Base-by-base conservation (phyloP, 2,329 filamentous ascomycete species). In the Blastomyces silverae region DNA sequence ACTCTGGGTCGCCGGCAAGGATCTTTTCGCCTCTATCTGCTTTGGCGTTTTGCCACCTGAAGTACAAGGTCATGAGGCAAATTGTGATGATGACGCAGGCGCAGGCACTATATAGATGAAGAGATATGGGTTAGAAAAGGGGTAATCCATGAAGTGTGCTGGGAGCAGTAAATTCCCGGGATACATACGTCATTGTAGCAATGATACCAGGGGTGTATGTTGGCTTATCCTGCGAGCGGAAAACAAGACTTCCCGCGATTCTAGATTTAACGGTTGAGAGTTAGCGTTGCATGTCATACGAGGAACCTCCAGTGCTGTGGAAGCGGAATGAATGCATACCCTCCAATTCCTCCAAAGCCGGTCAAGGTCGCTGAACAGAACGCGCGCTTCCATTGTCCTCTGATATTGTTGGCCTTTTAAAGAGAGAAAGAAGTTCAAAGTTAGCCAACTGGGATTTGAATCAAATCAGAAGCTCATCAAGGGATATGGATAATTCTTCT, bases 351-450 rank as follows among this genome's bases (percentile, higher is more conserved):
- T 5, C 89, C 89, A 58, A 88, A 86, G 1, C 87, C 87, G 4
- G 92, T 88, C 6, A 91, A 82, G 0, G 87, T 88, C 4, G 89
- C 88, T 64, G 85, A 88, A 74, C 85, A 87, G 70, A 92, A 87
- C 0, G 89, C 89, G 53, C 89, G 85, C 80, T 92, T 92, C 88
- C 89, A 92, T 78, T 92, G 89, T 0, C 89, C 89, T 61, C 88
- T 84, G 71, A 92, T 87, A 76, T 92, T 92, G 77, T 91, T 92
- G 58, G 89, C 88, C 63, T 66, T 22, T 52, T 11, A 31, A 13
- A 2, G 10, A 42, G 7, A 31, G 37, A 39, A 39, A 39, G 37
- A 39, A 39, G 10, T 39, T 39, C 11, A 60, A 48, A 44, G 37
- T 60, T 31, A 46, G 39, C n/a, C 13, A 13, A 8, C 22, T 46